phyloP scores from a whole-genome alignment of 2,329 filamentous ascomycete species.

The Chaetomium globosum region DNA sequence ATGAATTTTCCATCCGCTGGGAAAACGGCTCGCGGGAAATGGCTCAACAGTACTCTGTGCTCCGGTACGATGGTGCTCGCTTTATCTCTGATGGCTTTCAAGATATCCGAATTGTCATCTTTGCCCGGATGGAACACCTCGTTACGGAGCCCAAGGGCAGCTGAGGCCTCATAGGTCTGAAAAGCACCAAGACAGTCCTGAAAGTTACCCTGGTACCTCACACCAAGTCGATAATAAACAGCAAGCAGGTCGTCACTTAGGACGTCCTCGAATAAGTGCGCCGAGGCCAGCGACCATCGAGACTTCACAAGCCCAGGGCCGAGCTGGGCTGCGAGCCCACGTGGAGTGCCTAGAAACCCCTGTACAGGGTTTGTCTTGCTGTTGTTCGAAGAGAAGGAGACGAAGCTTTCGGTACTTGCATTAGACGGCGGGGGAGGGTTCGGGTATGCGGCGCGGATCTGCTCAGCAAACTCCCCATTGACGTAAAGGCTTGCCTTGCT shows the following conservation, averaged over 20 bases:
- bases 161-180: slow-evolving; percentile 93
- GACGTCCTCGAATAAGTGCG: slow-evolving; percentile 83
- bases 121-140: slow-evolving; percentile 87
- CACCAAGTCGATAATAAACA: slow-evolving; percentile 86
- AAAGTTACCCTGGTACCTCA: slow-evolving; percentile 92
- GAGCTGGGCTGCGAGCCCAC: slow-evolving; percentile 76
- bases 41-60: slow-evolving; percentile 76
- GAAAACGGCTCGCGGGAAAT: slow-evolving; percentile 78
- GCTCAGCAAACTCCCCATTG: slow-evolving; percentile 90
- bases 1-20: slow-evolving; percentile 78
- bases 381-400: slow-evolving; percentile 64
- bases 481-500: slow-evolving; percentile 88
- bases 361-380: slow-evolving; percentile 72
- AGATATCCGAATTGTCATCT: slow-evolving; percentile 87
- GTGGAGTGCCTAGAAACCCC: slow-evolving; percentile 89
- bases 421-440: slow-evolving; percentile 68
- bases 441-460: slow-evolving; percentile 87
- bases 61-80: slow-evolving; percentile 82
- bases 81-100: slow-evolving; percentile 82
- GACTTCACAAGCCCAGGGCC: slow-evolving; percentile 74
- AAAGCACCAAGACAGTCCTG: slow-evolving; percentile 95
- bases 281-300: slow-evolving; percentile 86
- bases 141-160: slow-evolving; percentile 85
- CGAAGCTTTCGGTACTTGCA: slow-evolving; percentile 67
- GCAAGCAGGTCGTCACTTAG: slow-evolving; percentile 90